Conservation (phyloP, 1,284 basidiomycete genomes). For the Papiliotrema nemorosa region DNA sequence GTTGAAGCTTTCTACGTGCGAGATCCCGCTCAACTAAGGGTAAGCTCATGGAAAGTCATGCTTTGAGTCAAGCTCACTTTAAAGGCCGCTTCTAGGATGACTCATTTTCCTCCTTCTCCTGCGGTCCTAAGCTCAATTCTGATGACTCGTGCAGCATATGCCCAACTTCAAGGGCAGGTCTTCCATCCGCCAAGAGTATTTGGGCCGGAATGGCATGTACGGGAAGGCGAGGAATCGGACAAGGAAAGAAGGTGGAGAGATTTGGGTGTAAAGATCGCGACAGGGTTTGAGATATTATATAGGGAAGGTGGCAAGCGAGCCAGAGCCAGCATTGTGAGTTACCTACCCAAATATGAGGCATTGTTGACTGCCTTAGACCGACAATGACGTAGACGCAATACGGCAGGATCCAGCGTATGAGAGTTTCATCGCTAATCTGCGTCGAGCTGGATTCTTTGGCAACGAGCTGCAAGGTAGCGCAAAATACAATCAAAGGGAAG, state of each 20-base stretch:
- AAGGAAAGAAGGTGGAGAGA: constrained; percentile 69
- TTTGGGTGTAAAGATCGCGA: constrained; percentile 86
- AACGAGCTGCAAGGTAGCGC: constrained; percentile 70
- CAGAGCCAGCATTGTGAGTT: constrained; percentile 53
- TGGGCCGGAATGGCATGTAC: constrained; percentile 54
- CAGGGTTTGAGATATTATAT: constrained; percentile 92
- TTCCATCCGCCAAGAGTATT: constrained; percentile 90
- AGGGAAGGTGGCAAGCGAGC: constrained; percentile 65
- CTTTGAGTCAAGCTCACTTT: not conserved
- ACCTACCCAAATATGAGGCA: no score
- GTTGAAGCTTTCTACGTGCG: constrained; percentile 89
- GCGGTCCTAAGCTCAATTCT: constrained; percentile 60
- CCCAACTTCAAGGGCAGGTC: constrained; percentile 82
- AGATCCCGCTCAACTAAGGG: constrained; percentile 80
- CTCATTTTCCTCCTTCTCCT: constrained; percentile 74
- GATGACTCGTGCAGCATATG: constrained; percentile 86
- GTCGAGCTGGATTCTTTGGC: constrained; percentile 67
- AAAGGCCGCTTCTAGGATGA: constrained; percentile 79
- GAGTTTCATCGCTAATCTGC: constrained; percentile 57
- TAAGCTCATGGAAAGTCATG: constrained; percentile 48
- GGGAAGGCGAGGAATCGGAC: constrained; percentile 25
- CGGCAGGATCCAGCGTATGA: not conserved
- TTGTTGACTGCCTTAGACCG: not conserved
- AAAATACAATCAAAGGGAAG: constrained; percentile 68
- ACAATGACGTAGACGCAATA: not conserved